These are phyloP conservation scores for Ophiocordyceps sinensis DNA, from an alignment of 2,329 filamentous ascomycete genomes.

Conservation along the genomic window DNA sequence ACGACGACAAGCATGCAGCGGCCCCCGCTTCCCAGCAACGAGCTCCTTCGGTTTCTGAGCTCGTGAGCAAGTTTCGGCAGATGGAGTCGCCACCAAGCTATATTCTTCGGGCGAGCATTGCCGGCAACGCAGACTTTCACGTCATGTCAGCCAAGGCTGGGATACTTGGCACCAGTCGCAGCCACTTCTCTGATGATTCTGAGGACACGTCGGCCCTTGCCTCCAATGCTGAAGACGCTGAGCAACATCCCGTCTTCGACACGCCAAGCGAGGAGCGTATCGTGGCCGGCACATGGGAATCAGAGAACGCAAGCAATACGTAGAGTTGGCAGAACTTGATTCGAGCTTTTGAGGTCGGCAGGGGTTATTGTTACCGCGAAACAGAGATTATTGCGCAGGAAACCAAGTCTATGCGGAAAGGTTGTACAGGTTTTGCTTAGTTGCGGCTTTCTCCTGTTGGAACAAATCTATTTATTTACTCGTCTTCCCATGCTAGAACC, in stretches of 20 bases:
- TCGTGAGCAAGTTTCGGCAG: slow-evolving; percentile 10
- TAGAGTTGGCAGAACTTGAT: no score
- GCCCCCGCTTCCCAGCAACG: slow-evolving; percentile 1
- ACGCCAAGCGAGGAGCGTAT: not conserved
- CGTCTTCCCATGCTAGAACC: no score
- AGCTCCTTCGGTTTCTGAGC: slow-evolving; percentile 10
- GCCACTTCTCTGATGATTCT: slow-evolving; percentile 4
- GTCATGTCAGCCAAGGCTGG: not conserved
- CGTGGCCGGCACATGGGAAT: no score
- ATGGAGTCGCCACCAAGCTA: slow-evolving; percentile 6
- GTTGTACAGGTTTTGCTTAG: not conserved
- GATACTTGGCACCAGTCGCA: slow-evolving; percentile 3
- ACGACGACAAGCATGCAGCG: not conserved
- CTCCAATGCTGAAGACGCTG: not conserved
- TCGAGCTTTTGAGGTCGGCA: no score
- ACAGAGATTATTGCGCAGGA: slow-evolving; percentile 3
- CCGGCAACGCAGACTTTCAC: not conserved
- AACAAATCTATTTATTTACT: no score
- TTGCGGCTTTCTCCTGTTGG: not conserved
- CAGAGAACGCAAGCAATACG: no score
- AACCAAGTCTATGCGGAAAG: not conserved
- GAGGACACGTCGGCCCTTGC: not conserved
- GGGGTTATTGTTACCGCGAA: not conserved
- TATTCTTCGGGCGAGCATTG: not conserved
- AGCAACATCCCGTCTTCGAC: not conserved